Base-by-base conservation (phyloP, 2,329 filamentous ascomycete genomes). In the Talaromyces piceae region DNA sequence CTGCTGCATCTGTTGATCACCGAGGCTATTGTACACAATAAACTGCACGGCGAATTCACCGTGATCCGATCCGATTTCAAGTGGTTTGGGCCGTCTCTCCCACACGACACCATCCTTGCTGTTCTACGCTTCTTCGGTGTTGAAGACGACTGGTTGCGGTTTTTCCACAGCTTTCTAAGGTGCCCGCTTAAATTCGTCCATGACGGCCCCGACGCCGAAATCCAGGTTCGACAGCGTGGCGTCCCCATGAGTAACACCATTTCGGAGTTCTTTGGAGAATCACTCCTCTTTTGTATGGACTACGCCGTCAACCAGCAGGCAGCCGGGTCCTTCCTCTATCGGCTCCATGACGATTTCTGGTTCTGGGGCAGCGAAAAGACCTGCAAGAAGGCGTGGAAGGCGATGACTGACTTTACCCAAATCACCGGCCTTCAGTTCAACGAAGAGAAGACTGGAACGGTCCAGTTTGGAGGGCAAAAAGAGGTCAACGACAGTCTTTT, bases 331-430 rank as follows among this genome's bases (percentile, higher is more conserved):
- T 69, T 74, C n/a, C 64, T 86, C 9, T 82, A 82, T 61, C 78
- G 83, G 11, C 70, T 84, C 31, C 77, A 84, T 47, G 83, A 85
- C 55, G 81, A 86, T 56, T 72, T 85, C 47, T 86, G 82, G 82
- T 81, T 85, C 61, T 86, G 82, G 81, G 75, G 77, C 7, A 71
- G 79, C 5, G 76, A 82, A 45, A 56, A 68, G 3, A 71, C 68
- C 2, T 78, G 77, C n/a, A 71, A 75, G 20, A 71, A 74, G 41
- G 82, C 79, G 0, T 88, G 83, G 84, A 61, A 73, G 16, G 72
- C 78, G 0, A 74, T 87, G 56, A 69, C 73, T 1, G 65, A 72
- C 1, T 87, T 86, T 56, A 68, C 74, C 2, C 59, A 65, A 1
- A 65, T 79, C 1, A 80, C 82, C 61, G 80, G 82, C 1, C 72